These are phyloP conservation scores for Chalciporus sp. DNA, from an alignment of 1,284 basidiomycete genomes.

Conservation along the genomic window DNA sequence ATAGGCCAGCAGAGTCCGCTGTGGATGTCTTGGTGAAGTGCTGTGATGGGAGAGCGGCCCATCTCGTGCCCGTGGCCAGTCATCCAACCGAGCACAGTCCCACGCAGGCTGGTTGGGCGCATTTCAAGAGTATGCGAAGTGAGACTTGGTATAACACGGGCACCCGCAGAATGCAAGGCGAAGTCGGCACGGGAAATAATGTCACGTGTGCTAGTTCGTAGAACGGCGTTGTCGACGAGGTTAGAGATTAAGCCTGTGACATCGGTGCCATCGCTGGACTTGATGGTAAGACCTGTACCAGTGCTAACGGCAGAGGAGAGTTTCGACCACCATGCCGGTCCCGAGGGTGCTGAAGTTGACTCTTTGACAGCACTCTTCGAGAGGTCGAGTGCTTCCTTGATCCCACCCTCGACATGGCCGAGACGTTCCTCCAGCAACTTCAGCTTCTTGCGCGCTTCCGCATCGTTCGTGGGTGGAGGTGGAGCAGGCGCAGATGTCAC, in stretches of 20 bases:
- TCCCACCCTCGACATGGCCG: conserved; percentile 63
- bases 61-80: conserved; percentile 64
- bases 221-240: conserved; percentile 74
- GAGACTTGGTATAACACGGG: conserved; percentile 75
- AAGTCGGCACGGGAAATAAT: conserved; percentile 82
- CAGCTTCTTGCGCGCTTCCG: conserved; percentile 59
- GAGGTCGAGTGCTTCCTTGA: conserved; percentile 70
- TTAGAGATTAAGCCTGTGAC: conserved; percentile 69
- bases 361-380: conserved; percentile 52
- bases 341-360: conserved; percentile 29
- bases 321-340: conserved; percentile 50
- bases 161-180: conserved; percentile 85
- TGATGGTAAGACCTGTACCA: conserved; percentile 62
- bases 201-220: conserved; percentile 71
- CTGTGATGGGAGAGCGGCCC: conserved; percentile 82
- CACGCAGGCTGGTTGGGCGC: conserved; percentile 46
- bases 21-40: conserved; percentile 79
- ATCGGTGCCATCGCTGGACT: conserved; percentile 75
- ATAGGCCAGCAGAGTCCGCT: conserved; percentile 96
- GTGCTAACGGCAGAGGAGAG: conserved; percentile 41
- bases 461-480: conserved; percentile 41
- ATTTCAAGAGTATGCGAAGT: conserved; percentile 81
- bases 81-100: conserved; percentile 52
- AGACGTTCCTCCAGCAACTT: conserved; percentile 63
- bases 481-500: conserved; percentile 12